Percentiles rank a stretch among this genome's conserved stretches.
phyloP scores from a whole-genome alignment of 345 rosid species.

The Draba incana region DNA sequence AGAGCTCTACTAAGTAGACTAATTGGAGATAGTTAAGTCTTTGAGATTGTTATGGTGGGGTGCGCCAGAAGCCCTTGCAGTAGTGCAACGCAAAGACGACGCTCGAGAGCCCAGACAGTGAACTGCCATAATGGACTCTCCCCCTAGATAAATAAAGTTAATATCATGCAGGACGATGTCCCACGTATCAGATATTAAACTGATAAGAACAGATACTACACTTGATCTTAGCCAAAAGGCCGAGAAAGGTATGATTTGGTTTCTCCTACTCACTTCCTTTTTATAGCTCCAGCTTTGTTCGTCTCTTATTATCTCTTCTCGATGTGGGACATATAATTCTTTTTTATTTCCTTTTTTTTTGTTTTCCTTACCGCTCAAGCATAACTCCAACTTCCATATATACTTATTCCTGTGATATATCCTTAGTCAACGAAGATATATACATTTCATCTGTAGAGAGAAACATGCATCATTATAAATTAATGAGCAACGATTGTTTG shows the following conservation, averaged over 20 bases:
- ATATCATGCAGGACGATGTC: slow-evolving; percentile 15
- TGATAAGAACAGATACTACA: slow-evolving; percentile 70
- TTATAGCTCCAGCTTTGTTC: neutral
- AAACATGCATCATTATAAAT: neutral
- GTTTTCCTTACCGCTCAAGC: neutral
- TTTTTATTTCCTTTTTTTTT: neutral
- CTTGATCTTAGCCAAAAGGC: slow-evolving; percentile 76
- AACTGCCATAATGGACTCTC: neutral
- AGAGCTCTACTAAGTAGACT: no score
- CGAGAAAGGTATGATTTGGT: slow-evolving; percentile 55
- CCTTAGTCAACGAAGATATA: neutral
- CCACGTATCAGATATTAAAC: slow-evolving; percentile 63
- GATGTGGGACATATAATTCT: neutral
- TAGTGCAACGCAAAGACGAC: slow-evolving; percentile 1
- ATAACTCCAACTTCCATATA: neutral
- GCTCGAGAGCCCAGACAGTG: neutral
- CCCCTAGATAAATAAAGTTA: slow-evolving; percentile 4
- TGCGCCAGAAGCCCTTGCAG: neutral
- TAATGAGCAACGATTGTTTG: neutral
- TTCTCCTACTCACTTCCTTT: neutral
- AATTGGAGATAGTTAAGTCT: no score
- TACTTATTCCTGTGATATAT: neutral
- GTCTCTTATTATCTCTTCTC: neutral
- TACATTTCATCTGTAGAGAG: neutral
- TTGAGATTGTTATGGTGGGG: neutral